Evolutionary conservation across 495 filamentous ascomycete genomes (phyloP), one percentile per base, ranked within the genome.

Genomic region (Penicillium coprophilum): DNA sequence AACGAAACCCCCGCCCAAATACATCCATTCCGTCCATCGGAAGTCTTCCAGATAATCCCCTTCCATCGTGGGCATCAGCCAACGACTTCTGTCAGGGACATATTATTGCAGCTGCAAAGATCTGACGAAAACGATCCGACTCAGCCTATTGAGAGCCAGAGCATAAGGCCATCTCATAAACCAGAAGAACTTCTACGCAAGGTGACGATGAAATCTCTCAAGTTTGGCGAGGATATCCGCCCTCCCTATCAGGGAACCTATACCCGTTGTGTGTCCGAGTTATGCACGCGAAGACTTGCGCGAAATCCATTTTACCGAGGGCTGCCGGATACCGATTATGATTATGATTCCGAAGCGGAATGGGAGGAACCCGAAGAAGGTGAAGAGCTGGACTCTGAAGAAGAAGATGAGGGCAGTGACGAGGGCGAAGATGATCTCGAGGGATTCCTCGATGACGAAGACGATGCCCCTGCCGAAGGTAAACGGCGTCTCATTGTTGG

Each of bases 301-400:
- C 80, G 88, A 4, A 89, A 87, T 34, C 92, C 94, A 0, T 84
- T 85, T 49, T 66, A 77, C 28, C 82, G 81, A 40, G 71, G 66
- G 9, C 60, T 94, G 7, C 85, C 88, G 4, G 79, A 87, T 4
- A 79, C 85, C n/a, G 78, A 95, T 64, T 97, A 99, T 68, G 92
- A 94, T 58, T 96, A 97, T 63, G 94, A 97, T 64, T 97, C 92
- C 0, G 94, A 99, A 68, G 92, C 88, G 0, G 95, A 97, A 71
- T 98, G 94, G 91, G 87, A 91, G 59, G 85, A 87, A 62, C 83
- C 85, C 3, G 88, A 89, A 49, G 90, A 94, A 64, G 90, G 87
- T 47, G 89, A 92, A 61, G 86, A 92, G 41, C 69, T 90, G 6
- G 83, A 84, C 53, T 88, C 85, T 0, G 87, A 92, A 51, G 88